These are phyloP conservation scores for Penicillium macrosclerotiorum DNA, from an alignment of 495 filamentous ascomycete genomes.

Conservation along the genomic window DNA sequence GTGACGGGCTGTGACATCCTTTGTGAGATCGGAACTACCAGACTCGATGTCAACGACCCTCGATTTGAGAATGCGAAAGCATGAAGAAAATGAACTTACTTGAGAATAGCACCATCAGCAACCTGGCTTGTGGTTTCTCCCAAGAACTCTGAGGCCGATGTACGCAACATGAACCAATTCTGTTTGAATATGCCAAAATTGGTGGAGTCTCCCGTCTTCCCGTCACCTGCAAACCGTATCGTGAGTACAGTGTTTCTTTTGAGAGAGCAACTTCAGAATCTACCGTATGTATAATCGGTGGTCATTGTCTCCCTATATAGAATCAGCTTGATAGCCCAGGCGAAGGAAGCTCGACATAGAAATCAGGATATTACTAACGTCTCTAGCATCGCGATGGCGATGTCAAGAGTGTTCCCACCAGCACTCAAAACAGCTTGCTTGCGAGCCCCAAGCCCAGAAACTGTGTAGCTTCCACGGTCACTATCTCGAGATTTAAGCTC, in stretches of 20 bases:
- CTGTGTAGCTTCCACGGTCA: constrained; percentile 26
- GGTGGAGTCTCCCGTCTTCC: constrained; percentile 27
- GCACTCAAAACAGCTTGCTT: constrained; percentile 31
- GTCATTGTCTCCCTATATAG: constrained; percentile 28
- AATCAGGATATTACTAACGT: constrained; percentile 16
- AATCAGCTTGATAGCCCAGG: neutral
- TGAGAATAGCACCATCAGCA: constrained; percentile 23
- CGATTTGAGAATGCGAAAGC: neutral
- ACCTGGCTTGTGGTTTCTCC: constrained; percentile 17
- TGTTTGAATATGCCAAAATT: constrained; percentile 40
- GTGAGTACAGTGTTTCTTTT: neutral
- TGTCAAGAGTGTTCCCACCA: constrained; percentile 36
- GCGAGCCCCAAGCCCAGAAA: constrained; percentile 31
- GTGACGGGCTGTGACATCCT: constrained; percentile 27
- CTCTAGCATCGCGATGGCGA: constrained; percentile 46
- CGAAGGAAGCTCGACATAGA: no score
- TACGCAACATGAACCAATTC: constrained; percentile 39
- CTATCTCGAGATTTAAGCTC: constrained; percentile 17
- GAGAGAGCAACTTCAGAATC: neutral
- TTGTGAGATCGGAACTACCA: constrained; percentile 17
- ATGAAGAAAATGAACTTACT: constrained; percentile 18
- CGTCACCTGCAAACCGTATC: constrained; percentile 19
- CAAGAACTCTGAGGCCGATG: constrained; percentile 25
- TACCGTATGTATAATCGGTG: constrained; percentile 37
- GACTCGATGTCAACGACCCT: neutral